Evolutionary conservation across 2,329 filamentous ascomycete genomes (phyloP), one percentile per base, ranked within the genome.

Genomic region (Pyrenochaeta sp.): DNA sequence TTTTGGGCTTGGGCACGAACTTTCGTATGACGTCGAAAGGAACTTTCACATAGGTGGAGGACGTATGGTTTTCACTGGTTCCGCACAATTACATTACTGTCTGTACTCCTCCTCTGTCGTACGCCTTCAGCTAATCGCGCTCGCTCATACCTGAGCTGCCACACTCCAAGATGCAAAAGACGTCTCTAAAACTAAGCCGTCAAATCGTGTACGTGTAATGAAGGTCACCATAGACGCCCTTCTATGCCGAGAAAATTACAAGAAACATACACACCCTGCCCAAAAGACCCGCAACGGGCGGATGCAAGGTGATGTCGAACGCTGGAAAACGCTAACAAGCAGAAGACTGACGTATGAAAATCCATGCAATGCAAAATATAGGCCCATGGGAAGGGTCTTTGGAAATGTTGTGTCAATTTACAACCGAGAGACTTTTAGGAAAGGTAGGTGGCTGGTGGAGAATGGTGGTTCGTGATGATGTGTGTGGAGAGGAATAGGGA

Each of bases 341-440:
- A 48, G 18, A 36, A 32, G 29, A 39, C 44, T 39, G 32, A 45
- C 15, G 50, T 32, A 39, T n/a, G 30, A 21, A 43, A 36, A 21
- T 43, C 56, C 52, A 37, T 35, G 47, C 50, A 54, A 61, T 37
- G 42, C 40, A 61, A 45, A 47, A 50, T 40, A 48, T n/a, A 10
- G 40, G n/a, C 4, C 10, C 39, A 15, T 43, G 23, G 57, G 49
- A 52, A 56, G 40, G 37, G 49, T 36, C 45, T 23, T 45, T 44
- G 45, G 35, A 57, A 29, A 56, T 48, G 42, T 43, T 49, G 44
- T 51, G 46, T 42, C 60, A 66, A 62, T 68, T 58, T 68, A 63
- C 45, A 61, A 33, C 59, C 58, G 37, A 65, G 45, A 40, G 40
- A 54, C 39, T 41, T 48, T 56, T 53, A 51, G 57, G 44, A 49